Percentiles rank a stretch among this genome's conserved stretches.
These are phyloP conservation scores for Puccinia horiana DNA, from an alignment of 1,284 basidiomycete species.

Conservation along the genomic window DNA sequence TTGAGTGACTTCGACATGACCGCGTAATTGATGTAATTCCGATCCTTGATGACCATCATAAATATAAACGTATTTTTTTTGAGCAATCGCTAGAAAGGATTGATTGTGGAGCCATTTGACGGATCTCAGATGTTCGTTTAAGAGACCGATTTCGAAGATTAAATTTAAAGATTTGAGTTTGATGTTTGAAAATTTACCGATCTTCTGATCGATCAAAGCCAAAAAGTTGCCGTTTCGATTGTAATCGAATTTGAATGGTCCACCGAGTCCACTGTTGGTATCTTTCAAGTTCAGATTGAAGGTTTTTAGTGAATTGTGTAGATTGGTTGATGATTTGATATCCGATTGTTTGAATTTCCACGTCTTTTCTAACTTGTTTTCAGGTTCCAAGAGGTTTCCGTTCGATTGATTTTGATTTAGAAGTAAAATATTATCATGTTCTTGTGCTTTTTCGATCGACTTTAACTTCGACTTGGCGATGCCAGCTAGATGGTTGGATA, in stretches of 20 bases:
- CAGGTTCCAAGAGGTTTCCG: conserved; percentile 34
- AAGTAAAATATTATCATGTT: conserved; percentile 43
- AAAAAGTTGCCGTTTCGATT: conserved; percentile 34
- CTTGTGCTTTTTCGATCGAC: conserved; percentile 21
- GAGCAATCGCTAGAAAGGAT: conserved; percentile 88
- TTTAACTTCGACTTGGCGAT: conserved; percentile 22
- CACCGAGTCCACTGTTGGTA: conserved; percentile 20
- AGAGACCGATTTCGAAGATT: conserved; percentile 26
- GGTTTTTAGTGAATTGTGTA: conserved; percentile 10
- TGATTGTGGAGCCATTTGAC: conserved; percentile 83
- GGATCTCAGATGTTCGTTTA: conserved; percentile 25
- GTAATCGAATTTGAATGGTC: conserved; percentile 44
- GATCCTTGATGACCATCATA: conserved; percentile 86
- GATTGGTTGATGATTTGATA: conserved; percentile 33
- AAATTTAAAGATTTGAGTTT: conserved; percentile 27
- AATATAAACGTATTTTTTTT: conserved; percentile 94
- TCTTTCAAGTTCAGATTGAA: conserved; percentile 33
- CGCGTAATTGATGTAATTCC: conserved; percentile 77
- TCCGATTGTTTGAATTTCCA: conserved; percentile 39
- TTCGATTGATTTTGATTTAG: conserved; percentile 26
- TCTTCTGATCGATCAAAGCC: conserved; percentile 16
- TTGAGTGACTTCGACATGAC: conserved; percentile 82
- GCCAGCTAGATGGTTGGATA: conserved; percentile 41
- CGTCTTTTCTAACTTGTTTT: conserved; percentile 38
- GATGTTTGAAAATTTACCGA: conserved; percentile 26